Evolutionary conservation across 139 green algal species (phyloP).

Genomic region (Volvox reticuliferus): DNA sequence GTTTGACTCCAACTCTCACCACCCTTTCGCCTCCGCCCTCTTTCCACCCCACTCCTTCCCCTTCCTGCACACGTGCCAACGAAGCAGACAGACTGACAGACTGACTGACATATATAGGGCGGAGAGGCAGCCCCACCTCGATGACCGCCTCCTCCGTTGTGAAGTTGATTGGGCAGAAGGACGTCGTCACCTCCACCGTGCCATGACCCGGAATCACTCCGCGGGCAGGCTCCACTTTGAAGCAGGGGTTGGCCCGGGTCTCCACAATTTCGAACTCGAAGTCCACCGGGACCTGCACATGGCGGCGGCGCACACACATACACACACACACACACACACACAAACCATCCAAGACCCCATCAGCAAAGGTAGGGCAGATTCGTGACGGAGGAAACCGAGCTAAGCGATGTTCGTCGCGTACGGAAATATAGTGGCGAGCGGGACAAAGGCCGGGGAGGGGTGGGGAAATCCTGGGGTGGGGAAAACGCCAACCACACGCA

Average conservation of each 20-base stretch:
- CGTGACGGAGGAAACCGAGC: too few species aligned
- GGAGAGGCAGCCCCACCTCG: conserved; percentile 48
- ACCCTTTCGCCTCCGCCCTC: background rate
- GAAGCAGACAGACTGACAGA: too few species aligned
- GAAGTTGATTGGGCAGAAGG: conserved; percentile 57
- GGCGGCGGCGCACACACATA: too few species aligned
- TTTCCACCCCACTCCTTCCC: background rate
- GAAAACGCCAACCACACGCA: background rate
- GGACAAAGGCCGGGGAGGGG: too few species aligned
- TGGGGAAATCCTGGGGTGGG: too few species aligned
- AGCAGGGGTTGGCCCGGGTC: conserved; percentile 50
- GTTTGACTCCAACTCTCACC: background rate
- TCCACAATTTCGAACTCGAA: conserved; percentile 69
- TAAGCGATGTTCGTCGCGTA: too few species aligned
- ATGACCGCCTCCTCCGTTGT: conserved; percentile 58
- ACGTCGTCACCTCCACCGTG: conserved; percentile 41
- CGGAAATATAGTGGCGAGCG: too few species aligned
- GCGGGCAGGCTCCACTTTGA: conserved; percentile 47
- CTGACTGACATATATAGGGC: too few species aligned
- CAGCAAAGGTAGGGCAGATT: background rate
- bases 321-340: background rate
- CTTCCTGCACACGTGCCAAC: too few species aligned
- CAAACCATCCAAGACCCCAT: too few species aligned
- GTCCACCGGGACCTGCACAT: conserved; percentile 55
- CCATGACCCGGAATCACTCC: conserved; percentile 66